Evolutionary conservation across 2,329 filamentous ascomycete genomes (phyloP), one percentile per base, ranked within the genome.

Genomic region (Sclerotinia sclerotiorum): DNA sequence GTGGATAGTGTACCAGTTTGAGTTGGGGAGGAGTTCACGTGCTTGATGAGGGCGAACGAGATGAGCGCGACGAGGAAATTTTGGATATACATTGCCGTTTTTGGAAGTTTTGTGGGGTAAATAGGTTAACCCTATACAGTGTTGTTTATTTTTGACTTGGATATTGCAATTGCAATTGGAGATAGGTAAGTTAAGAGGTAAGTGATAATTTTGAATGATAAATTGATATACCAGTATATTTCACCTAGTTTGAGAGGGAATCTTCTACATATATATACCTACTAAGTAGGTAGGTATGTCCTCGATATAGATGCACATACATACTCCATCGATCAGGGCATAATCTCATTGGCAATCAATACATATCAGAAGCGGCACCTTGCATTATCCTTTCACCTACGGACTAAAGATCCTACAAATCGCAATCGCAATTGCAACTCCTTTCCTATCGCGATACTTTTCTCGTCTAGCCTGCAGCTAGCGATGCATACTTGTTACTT

Each of bases 21-120:
- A 10, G 44, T 39, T 51, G 65, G 56, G 1, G 55, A 52, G 35
- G 10, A 35, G 55, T 24, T 54, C 56, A 67, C 65, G 35, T 62
- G 56, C 19, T 62, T 67, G 21, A 32, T 52, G 56, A 52, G n/a
- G 42, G 32, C 11, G 7, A 61, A 21, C 7, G 44, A 67, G 8
- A 32, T 52, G 29, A 60, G 29, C 6, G 24, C 2, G 17, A 32
- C 21, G 7, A 67, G 44, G 2, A 67, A 24, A n/a, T n/a, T 7
- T 52, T 17, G 19, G 3, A 42, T 4, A 52, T 61, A 2, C 65
- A 67, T 67, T 48, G 6, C 52, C 52, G 17, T 7, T 39, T 6
- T 49, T 35, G 32, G 15, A 19, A 24, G 1, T 19, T 19, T 24
- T 35, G 13, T 35, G 8, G 15, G 5, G 1, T 32, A 10, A 6